Base-by-base conservation (phyloP, 2,329 filamentous ascomycete species). In the Nectriaceae sp. region DNA sequence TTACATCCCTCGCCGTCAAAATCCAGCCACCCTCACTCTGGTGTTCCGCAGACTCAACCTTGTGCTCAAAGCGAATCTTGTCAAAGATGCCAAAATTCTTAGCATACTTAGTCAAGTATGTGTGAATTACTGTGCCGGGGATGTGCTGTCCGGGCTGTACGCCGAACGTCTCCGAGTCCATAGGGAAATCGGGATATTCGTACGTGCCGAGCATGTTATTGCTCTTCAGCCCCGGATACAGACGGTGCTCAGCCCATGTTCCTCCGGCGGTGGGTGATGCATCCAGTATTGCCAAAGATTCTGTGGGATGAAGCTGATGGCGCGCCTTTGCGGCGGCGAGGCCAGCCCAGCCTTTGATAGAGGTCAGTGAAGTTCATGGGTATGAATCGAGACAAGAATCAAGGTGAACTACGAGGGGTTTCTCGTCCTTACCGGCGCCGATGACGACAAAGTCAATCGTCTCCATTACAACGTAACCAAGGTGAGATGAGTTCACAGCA, bases 171-270 rank as follows among this genome's bases (percentile, higher is more conserved):
- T 76, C 75, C 6, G 71, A 66, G 49, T 77, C 74, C 83, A 92
- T 87, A 16, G 87, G 85, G 50, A 88, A 89, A 58, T 90, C 88
- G 0, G 83, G 82, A 59, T 81, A 90, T 65, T 92, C 86, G 56
- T 85, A 89, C 0, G 82, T 87, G 3, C 88, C 87, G 11, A 85
- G 65, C 64, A 89, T 78, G 60, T 91, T 91, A 67, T 93, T 92
- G 44, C 81, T 84, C 59, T 84, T 87, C 41, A 93, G 75, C 1
- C 82, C 83, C 0, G 83, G 80, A 63, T 91, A 87, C 1, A 90
- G 68, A 1, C 87, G 78, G 31, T 86, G 73, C 47, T 81, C 73
- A 8, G 83, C 79, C 88, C 88, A 92, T 15, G 84, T 83, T 4
- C 89, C 88, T 1, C 88, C 89, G 4, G 85, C 60, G 0, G 79